phyloP scores from a whole-genome alignment of 371 early-diverging fungal genomes.

The Mortierella sp. region DNA sequence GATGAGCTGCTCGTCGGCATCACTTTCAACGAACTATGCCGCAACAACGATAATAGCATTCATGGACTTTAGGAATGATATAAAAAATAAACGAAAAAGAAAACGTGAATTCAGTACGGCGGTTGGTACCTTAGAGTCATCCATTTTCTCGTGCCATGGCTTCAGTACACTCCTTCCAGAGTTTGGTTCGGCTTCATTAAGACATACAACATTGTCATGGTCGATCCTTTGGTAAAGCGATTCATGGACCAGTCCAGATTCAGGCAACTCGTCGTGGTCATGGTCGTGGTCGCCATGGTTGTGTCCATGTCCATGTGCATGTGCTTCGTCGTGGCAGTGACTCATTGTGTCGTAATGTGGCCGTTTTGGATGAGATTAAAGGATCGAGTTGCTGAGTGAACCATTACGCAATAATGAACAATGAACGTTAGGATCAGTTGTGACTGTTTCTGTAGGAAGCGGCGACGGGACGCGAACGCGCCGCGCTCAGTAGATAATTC shows the following conservation, averaged over 20 bases:
- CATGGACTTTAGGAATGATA: background rate
- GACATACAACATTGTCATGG: conserved; percentile 80
- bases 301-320: conserved; percentile 58
- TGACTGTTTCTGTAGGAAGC: too few relatives aligned
- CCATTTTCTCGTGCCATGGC: conserved; percentile 86
- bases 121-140: conserved; percentile 68
- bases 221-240: conserved; percentile 87
- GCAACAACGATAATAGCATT: background rate
- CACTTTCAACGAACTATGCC: conserved; percentile 80
- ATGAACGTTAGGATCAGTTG: too few relatives aligned
- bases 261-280: conserved; percentile 76
- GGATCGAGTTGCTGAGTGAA: too few relatives aligned
- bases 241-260: conserved; percentile 77
- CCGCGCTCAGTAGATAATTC: too few relatives aligned
- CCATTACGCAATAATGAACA: too few relatives aligned
- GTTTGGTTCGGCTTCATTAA: conserved; percentile 83
- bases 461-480: too few relatives aligned
- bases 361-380: background rate
- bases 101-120: background rate
- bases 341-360: conserved; percentile 35
- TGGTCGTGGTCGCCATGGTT: conserved; percentile 76
- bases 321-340: conserved; percentile 64
- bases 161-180: conserved; percentile 85
- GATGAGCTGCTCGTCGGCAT: conserved; percentile 92
- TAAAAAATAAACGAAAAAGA: background rate